These are phyloP conservation scores for Annulohypoxylon nitens DNA, from an alignment of 495 filamentous ascomycete species.

Conservation along the genomic window DNA sequence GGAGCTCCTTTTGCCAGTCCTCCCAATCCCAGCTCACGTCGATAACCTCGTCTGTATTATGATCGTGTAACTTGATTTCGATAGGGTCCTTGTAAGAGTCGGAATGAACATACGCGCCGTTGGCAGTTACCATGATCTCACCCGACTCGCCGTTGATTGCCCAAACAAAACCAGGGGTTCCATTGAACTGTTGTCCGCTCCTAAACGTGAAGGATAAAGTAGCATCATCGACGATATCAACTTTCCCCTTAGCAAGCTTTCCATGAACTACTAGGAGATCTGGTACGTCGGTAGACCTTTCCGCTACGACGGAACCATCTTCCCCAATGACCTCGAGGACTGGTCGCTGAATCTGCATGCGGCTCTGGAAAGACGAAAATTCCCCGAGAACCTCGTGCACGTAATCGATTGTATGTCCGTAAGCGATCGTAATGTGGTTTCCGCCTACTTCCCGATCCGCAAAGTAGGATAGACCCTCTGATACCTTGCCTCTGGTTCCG, in stretches of 20 bases:
- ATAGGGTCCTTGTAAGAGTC: conserved; percentile 49
- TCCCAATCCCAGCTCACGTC: conserved; percentile 59
- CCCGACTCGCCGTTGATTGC: conserved; percentile 67
- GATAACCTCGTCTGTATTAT: conserved; percentile 57
- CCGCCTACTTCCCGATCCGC: conserved; percentile 61
- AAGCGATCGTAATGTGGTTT: conserved; percentile 65
- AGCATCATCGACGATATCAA: conserved; percentile 47
- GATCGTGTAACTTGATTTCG: conserved; percentile 61
- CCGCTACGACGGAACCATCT: conserved; percentile 43
- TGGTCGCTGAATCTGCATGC: conserved; percentile 63
- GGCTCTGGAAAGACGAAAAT: conserved; percentile 51
- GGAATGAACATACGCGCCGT: conserved; percentile 54
- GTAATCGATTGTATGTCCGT: conserved; percentile 62
- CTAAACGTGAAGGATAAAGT: conserved; percentile 62
- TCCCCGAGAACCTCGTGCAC: conserved; percentile 63
- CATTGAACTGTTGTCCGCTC: conserved; percentile 63
- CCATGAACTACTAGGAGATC: conserved; percentile 65
- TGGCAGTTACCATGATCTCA: conserved; percentile 63
- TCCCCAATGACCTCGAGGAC: conserved; percentile 51
- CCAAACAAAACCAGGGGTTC: conserved; percentile 65
- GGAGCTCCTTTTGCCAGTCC: conserved; percentile 57
- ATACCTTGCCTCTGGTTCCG: conserved; percentile 50
- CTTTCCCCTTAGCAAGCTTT: conserved; percentile 50
- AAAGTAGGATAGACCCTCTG: conserved; percentile 59
- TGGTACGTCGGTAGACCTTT: conserved; percentile 55